Conservation (phyloP, 345 rosid species). For the Eucalyptus dawsonii region DNA sequence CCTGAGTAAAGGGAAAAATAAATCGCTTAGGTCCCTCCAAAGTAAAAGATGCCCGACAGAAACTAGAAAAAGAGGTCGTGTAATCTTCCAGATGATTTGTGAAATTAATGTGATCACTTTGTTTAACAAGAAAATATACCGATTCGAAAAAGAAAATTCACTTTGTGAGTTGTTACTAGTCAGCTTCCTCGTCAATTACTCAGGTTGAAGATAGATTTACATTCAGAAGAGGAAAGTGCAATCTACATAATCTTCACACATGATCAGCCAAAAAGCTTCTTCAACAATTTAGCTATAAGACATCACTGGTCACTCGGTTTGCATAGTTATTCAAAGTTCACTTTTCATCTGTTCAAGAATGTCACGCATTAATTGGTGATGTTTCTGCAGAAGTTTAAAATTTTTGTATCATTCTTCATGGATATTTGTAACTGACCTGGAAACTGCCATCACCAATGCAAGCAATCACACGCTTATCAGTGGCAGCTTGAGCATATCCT, state of each 20-base stretch:
- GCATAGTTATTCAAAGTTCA: background rate
- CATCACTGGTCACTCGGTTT: background rate
- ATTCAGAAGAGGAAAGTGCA: background rate
- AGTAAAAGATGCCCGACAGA: background rate
- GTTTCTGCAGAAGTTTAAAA: background rate
- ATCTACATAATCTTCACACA: background rate
- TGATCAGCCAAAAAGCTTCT: background rate
- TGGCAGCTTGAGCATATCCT: constrained; percentile 68
- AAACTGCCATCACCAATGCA: constrained; percentile 78
- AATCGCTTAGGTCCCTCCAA: background rate
- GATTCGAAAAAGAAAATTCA: background rate
- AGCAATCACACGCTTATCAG: constrained; percentile 55
- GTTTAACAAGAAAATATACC: background rate
- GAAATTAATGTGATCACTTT: background rate
- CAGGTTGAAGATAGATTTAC: background rate
- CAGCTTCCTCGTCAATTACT: background rate
- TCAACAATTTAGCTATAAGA: background rate
- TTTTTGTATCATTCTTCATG: background rate
- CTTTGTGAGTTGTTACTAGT: background rate
- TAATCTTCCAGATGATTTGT: background rate
- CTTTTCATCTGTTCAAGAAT: background rate
- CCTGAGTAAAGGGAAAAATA: constrained; percentile 14
- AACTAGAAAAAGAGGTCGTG: background rate
- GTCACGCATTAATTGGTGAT: background rate
- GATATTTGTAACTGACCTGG: constrained; percentile 21